Base-by-base conservation (phyloP, 768 basidiomycete genomes). In the Macrolepiota dolichaula region DNA sequence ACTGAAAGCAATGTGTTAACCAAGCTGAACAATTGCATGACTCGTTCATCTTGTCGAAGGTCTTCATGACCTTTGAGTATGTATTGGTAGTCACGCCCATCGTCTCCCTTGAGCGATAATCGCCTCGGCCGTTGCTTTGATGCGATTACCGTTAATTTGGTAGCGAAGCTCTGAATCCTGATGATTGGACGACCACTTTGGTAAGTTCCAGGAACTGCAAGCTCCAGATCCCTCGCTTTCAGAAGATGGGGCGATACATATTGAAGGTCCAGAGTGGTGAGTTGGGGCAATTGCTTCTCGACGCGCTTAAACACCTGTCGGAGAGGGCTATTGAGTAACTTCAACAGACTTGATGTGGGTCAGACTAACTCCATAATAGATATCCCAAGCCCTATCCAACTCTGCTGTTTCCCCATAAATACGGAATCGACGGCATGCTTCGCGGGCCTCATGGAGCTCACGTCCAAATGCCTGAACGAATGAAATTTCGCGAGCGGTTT, bases 21-120 rank as follows among this genome's bases (percentile, higher is more conserved):
- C 51, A 99, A 86, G 62, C 97, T 91, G 73, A 98, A 98, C 19
- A 98, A 82, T 72, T 99, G 97, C 96, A 98, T 98, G 59, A 98
- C 97, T 63, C 97, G 86, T 69, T 99, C 97, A 71, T 99, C 97
- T 74, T 98, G 97, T 42, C 97, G 94, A 54, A 99, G 81, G 77
- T 99, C 97, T 76, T 99, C 97, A 73, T 99, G 97, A 7, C 97
- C 97, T 82, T 99, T 99, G 56, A 99, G 81, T 35, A 82, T 67
- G 71, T 93, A 99, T 68, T 94, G 88, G 69, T 98, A 96, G 64
- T 98, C 97, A 67, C 87, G 83, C 6, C 94, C 96, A 72, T 99
- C 97, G 55, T 87, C 89, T 9, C 97, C 97, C 69, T 87, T 89
- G 57, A 98, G 77, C 15, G 84, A 89, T 24, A 97, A 80, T 51